Evolutionary conservation across 176 grass and related monocot species (phyloP).

Genomic region (Avena eriantha): DNA sequence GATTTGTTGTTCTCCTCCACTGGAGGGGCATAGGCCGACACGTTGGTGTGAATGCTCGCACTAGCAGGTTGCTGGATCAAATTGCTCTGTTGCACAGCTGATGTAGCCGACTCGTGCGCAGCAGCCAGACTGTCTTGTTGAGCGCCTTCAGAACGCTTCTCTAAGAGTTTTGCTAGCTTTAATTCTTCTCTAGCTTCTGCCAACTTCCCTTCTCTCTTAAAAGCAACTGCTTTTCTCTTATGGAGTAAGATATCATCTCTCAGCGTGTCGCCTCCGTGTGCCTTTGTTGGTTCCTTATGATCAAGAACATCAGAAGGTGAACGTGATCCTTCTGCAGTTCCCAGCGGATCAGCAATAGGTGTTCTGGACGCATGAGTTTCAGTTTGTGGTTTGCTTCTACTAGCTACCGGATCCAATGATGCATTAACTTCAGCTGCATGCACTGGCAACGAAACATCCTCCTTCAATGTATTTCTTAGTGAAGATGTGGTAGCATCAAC

Average conservation of each 20-base stretch:
- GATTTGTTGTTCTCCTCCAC: slow-evolving; percentile 48
- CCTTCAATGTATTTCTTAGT: not conserved
- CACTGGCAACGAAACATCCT: slow-evolving; percentile 18
- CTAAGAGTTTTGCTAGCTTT: slow-evolving; percentile 80
- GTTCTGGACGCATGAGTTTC: not conserved
- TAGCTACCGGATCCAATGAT: slow-evolving; percentile 1
- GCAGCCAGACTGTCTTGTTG: slow-evolving; percentile 38
- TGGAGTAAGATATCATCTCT: slow-evolving; percentile 81
- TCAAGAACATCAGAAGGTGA: slow-evolving; percentile 39
- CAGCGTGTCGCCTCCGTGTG: slow-evolving; percentile 50
- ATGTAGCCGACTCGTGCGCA: slow-evolving; percentile 3
- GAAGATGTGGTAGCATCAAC: slow-evolving; percentile 33
- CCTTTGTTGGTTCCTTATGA: slow-evolving; percentile 38
- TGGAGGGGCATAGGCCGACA: slow-evolving; percentile 26
- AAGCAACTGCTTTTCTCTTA: slow-evolving; percentile 81
- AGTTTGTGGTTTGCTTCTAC: slow-evolving; percentile 12
- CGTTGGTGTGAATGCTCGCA: slow-evolving; percentile 11
- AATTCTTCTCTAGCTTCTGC: slow-evolving; percentile 85
- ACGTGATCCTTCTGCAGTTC: slow-evolving; percentile 38
- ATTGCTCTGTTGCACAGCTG: slow-evolving; percentile 38
- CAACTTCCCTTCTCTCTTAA: slow-evolving; percentile 92
- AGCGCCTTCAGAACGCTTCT: slow-evolving; percentile 46
- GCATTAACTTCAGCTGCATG: slow-evolving; percentile 23
- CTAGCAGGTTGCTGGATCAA: slow-evolving; percentile 41
- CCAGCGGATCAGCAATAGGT: slow-evolving; percentile 35